Conservation (phyloP, 345 rosid genomes). For the Gossypium anomalum region DNA sequence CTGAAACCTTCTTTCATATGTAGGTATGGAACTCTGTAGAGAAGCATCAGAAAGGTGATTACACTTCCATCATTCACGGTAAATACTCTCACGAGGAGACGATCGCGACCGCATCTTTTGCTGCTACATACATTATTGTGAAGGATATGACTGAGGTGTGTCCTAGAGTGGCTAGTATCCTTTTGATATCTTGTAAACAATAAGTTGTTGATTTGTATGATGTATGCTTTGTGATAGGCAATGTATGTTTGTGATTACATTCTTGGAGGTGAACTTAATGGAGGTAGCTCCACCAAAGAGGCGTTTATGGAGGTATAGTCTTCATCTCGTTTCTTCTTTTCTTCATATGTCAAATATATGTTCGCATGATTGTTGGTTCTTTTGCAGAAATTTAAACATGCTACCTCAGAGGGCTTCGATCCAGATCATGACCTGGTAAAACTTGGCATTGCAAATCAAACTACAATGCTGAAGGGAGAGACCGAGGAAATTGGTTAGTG, state of each 20-base stretch:
- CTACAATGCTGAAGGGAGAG: conserved; percentile 97
- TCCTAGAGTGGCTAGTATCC: not conserved
- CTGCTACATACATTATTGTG: conserved; percentile 64
- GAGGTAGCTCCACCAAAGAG: conserved; percentile 89
- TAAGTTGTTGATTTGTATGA: not conserved
- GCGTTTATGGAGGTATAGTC: conserved; percentile 69
- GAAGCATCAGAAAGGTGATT: conserved; percentile 89
- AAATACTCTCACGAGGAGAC: conserved; percentile 91
- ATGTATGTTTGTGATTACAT: conserved; percentile 92
- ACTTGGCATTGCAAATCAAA: conserved; percentile 92
- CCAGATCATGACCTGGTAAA: conserved; percentile 78
- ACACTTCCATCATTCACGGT: conserved; percentile 91
- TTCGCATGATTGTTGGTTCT: conserved; percentile 17
- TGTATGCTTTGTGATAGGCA: conserved; percentile 42
- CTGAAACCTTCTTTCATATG: not conserved
- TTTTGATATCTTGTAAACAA: not conserved
- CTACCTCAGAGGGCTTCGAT: conserved; percentile 78
- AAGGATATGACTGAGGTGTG: conserved; percentile 84
- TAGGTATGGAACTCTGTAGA: conserved; percentile 93
- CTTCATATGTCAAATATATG: not conserved
- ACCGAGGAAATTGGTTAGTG: conserved; percentile 88
- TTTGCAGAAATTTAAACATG: conserved; percentile 76
- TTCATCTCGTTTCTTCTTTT: not conserved
- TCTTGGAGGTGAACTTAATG: conserved; percentile 75
- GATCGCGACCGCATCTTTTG: conserved; percentile 87